A percentile compares a stretch with the other conserved stretches of the same genome.
phyloP scores from a whole-genome alignment of 1,284 basidiomycete genomes.

The Tetrapyrgos nigripes region DNA sequence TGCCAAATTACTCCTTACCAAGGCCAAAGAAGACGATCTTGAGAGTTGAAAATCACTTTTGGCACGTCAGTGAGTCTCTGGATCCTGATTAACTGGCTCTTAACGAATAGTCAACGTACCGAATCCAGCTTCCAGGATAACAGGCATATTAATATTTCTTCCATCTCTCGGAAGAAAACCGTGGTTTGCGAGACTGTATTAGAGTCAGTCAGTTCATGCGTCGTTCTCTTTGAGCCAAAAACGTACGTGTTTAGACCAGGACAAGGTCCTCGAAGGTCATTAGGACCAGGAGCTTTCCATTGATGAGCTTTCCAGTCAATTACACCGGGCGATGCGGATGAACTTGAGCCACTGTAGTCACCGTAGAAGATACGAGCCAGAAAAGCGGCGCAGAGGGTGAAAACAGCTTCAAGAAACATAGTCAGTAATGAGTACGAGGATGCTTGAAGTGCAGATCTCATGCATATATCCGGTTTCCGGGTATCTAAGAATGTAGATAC shows the following conservation, averaged over 20 bases:
- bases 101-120: too few species aligned
- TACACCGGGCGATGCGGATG: too few species aligned
- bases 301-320: conserved; percentile 7
- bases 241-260: conserved; percentile 23
- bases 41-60: too few species aligned
- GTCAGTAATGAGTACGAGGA: too few species aligned
- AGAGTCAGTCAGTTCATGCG: not conserved
- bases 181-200: conserved; percentile 22
- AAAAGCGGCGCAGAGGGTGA: not conserved
- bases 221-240: not conserved
- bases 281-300: conserved; percentile 15
- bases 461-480: too few species aligned
- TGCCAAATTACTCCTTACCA: too few species aligned
- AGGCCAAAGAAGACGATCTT: too few species aligned
- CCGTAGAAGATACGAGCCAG: not conserved
- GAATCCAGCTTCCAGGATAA: conserved; percentile 15
- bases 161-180: conserved; percentile 21
- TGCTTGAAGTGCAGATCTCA: too few species aligned
- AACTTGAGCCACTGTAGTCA: not conserved
- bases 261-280: conserved; percentile 20
- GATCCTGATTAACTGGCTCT: too few species aligned
- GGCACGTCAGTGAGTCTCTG: too few species aligned
- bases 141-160: conserved; percentile 17
- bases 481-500: too few species aligned
- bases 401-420: too few species aligned